phyloP scores from a whole-genome alignment of 192 early-diverging fungal genomes.

The Backusella westeae region DNA sequence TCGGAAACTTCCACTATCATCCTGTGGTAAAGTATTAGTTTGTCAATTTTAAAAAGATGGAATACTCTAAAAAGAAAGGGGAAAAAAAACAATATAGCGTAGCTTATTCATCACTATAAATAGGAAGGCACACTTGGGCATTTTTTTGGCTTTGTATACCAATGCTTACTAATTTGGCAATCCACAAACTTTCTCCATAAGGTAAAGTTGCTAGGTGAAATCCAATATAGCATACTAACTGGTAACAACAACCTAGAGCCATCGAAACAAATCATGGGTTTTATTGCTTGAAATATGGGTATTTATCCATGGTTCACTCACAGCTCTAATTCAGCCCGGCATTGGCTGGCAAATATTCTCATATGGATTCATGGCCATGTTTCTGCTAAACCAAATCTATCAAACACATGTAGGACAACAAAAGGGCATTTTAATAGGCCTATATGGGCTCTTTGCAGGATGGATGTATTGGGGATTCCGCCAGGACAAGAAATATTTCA shows the following conservation, averaged over 20 bases:
- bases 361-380: conserved; percentile 28
- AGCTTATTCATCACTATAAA: too few species aligned
- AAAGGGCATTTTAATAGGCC: neutral
- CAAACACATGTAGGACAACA: neutral
- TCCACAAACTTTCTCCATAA: conserved; percentile 28
- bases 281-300: conserved; percentile 30
- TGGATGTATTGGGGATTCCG: conserved; percentile 11
- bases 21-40: conserved; percentile 17
- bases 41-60: neutral
- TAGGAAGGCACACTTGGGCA: conserved; percentile 34
- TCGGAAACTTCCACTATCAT: conserved; percentile 37
- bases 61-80: too few species aligned
- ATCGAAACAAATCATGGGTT: conserved; percentile 32
- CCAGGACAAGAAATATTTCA: conserved; percentile 20
- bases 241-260: conserved; percentile 4
- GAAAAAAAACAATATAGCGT: too few species aligned
- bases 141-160: conserved; percentile 30
- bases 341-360: conserved; percentile 32
- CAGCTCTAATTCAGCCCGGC: conserved; percentile 34
- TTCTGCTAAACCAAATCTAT: conserved; percentile 31
- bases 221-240: neutral
- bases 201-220: neutral
- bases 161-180: conserved; percentile 33
- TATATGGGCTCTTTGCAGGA: conserved; percentile 11
- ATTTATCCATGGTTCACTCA: conserved; percentile 28